A percentile compares a stretch with the other conserved stretches of the same genome.
Evolutionary conservation across 2,329 filamentous ascomycete species (phyloP).

Genomic region (Microsporum audouinii): DNA sequence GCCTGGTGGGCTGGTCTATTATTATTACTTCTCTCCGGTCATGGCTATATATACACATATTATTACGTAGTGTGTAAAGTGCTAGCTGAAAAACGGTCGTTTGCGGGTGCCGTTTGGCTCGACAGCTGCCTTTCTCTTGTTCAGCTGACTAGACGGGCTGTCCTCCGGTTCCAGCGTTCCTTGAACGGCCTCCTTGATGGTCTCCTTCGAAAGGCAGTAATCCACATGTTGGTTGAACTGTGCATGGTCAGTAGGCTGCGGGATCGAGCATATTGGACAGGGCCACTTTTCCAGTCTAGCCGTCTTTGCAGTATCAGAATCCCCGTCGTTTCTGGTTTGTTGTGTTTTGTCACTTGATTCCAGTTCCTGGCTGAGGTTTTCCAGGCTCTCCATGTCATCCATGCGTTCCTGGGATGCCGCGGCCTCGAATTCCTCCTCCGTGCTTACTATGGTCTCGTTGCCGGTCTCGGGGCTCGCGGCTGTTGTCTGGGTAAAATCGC

Average conservation of each 20-base stretch:
- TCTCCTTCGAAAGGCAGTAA: conserved; percentile 71
- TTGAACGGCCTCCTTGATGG: conserved; percentile 73
- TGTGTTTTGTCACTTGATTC: conserved; percentile 5
- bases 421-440: conserved; percentile 13
- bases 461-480: neutral
- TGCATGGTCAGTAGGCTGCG: conserved; percentile 62
- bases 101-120: conserved; percentile 24
- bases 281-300: conserved; percentile 47
- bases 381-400: conserved; percentile 50
- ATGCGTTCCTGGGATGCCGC: conserved; percentile 49
- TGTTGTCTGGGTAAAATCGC: conserved; percentile 27
- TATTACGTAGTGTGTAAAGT: neutral
- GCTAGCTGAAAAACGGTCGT: conserved; percentile 14
- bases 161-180: conserved; percentile 26
- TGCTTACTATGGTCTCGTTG: conserved; percentile 1
- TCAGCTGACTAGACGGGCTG: neutral
- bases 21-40: neutral
- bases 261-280: conserved; percentile 75
- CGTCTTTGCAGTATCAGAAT: neutral
- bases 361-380: conserved; percentile 49
- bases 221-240: conserved; percentile 88
- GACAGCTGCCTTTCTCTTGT: conserved; percentile 15
- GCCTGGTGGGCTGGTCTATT: neutral
- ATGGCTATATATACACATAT: neutral
- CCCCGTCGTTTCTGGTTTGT: conserved; percentile 21